Evolutionary conservation across 176 grass and related monocot species (phyloP).

Genomic region (Metroxylon sagu): DNA sequence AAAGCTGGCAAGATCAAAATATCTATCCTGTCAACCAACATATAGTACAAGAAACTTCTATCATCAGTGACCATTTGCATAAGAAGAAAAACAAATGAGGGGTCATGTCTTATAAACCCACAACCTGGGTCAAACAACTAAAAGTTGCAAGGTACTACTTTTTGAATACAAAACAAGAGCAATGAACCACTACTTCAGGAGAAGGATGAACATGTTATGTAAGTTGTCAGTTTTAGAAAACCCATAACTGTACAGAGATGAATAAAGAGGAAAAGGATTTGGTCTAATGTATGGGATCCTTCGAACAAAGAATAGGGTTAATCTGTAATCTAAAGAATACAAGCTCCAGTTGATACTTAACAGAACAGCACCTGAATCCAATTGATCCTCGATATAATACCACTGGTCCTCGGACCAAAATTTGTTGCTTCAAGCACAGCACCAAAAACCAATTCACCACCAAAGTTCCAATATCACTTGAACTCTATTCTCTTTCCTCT

Average conservation of each 20-base stretch:
- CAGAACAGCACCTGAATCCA: conserved; percentile 25
- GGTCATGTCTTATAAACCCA: background rate
- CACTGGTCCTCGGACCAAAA: conserved; percentile 28
- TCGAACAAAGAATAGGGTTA: conserved; percentile 55
- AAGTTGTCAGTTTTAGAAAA: conserved; percentile 36
- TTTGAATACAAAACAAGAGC: background rate
- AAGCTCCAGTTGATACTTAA: conserved; percentile 25
- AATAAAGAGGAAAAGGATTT: conserved; percentile 37
- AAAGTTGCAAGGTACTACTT: background rate
- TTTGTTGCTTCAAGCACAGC: conserved; percentile 40
- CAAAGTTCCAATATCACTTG: no score
- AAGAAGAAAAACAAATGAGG: no score
- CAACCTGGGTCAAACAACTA: background rate
- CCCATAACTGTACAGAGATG: conserved; percentile 56
- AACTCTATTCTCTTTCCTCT: no score
- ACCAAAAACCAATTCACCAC: conserved; percentile 15
- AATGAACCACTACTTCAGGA: background rate
- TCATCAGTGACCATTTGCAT: no score
- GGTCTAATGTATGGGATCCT: conserved; percentile 46
- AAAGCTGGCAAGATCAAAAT: no score
- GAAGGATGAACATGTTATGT: conserved; percentile 30
- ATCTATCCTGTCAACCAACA: no score
- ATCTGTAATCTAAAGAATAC: conserved; percentile 40
- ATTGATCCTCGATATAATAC: conserved; percentile 36
- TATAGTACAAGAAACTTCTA: no score